phyloP scores from a whole-genome alignment of 345 rosid species.

The Heritiera littoralis region DNA sequence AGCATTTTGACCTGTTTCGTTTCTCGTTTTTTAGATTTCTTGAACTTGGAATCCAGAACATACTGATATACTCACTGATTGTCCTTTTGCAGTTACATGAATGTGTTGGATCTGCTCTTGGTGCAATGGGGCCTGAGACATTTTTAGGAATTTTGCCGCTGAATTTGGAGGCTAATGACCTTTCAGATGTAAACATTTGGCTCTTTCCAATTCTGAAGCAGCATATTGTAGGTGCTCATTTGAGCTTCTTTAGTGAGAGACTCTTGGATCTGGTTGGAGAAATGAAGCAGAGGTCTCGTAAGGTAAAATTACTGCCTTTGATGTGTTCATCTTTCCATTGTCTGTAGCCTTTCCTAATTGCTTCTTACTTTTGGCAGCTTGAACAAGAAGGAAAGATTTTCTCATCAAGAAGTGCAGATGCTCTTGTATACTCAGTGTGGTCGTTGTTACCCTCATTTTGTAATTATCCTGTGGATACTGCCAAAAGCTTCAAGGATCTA shows the following conservation, averaged over 20 bases:
- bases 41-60: not conserved
- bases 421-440: conserved; percentile 80
- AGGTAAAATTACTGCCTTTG: conserved; percentile 41
- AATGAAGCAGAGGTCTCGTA: conserved; percentile 58
- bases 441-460: conserved; percentile 93
- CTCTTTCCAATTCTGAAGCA: conserved; percentile 94
- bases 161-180: conserved; percentile 72
- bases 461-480: conserved; percentile 78
- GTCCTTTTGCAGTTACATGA: conserved; percentile 67
- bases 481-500: conserved; percentile 70
- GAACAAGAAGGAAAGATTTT: conserved; percentile 63
- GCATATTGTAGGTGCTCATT: conserved; percentile 75
- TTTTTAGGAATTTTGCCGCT: conserved; percentile 71
- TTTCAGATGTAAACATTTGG: conserved; percentile 86
- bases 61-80: conserved; percentile 25
- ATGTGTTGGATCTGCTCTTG: conserved; percentile 90
- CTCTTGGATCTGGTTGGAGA: conserved; percentile 51
- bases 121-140: conserved; percentile 92
- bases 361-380: conserved; percentile 53
- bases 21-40: not conserved
- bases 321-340: not conserved
- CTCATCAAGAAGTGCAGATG: conserved; percentile 67
- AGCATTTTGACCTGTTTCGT: not conserved
- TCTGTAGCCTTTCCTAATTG: conserved; percentile 22
- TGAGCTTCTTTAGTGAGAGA: conserved; percentile 69